These are phyloP conservation scores for Penicillium griseofulvum DNA, from an alignment of 2,329 filamentous ascomycete genomes.

Conservation along the genomic window DNA sequence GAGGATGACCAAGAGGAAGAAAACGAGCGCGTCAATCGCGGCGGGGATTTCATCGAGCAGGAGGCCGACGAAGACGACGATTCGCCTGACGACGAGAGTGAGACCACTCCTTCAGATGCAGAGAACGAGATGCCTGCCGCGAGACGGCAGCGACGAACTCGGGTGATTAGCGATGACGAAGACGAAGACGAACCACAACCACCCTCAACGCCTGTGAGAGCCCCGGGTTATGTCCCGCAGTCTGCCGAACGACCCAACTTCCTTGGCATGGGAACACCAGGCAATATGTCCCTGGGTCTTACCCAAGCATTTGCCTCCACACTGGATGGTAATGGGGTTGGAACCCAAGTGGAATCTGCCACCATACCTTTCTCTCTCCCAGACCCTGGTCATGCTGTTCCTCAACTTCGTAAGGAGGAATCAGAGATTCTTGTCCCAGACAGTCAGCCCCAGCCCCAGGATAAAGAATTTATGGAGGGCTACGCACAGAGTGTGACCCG, in stretches of 20 bases:
- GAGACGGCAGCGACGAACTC: conserved; percentile 52
- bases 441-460: conserved; percentile 50
- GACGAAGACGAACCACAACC: conserved; percentile 49
- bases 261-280: conserved; percentile 59
- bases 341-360: conserved; percentile 49
- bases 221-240: conserved; percentile 26
- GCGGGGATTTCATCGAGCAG: conserved; percentile 23
- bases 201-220: conserved; percentile 34
- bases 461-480: conserved; percentile 46
- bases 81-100: conserved; percentile 29
- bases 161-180: conserved; percentile 67
- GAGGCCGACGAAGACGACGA: conserved; percentile 48
- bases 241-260: conserved; percentile 56
- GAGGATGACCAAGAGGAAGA: conserved; percentile 31
- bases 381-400: conserved; percentile 56
- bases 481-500: conserved; percentile 35
- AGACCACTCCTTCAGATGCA: conserved; percentile 37
- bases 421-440: conserved; percentile 61
- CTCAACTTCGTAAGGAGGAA: conserved; percentile 60
- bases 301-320: conserved; percentile 91
- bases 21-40: conserved; percentile 15
- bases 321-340: conserved; percentile 63
- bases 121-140: conserved; percentile 48
- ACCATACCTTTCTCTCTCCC: conserved; percentile 48
- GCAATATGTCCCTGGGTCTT: conserved; percentile 59